phyloP scores from a whole-genome alignment of 176 grass and related monocot genomes.

The Eragrostis nindensis region DNA sequence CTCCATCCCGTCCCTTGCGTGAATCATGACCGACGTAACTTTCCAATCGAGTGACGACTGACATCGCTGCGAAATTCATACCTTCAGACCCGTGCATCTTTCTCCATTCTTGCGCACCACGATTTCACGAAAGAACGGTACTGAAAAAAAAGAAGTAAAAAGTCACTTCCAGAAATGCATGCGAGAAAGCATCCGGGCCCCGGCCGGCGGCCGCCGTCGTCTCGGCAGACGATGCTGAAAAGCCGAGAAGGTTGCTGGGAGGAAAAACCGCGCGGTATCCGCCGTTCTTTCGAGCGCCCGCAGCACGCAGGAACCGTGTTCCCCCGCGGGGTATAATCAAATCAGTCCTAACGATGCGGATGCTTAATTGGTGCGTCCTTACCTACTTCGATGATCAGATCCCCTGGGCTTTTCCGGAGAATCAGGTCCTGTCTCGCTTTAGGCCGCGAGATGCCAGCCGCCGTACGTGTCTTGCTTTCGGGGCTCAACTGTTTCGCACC shows the following conservation, averaged over 20 bases:
- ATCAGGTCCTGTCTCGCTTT: neutral
- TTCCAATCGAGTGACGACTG: neutral
- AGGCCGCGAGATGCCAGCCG: neutral
- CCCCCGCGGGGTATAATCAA: neutral
- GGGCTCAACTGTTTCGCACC: neutral
- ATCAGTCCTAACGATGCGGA: neutral
- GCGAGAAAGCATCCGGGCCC: neutral
- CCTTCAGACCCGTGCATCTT: neutral
- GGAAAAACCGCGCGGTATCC: neutral
- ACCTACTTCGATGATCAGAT: slow-evolving; percentile 4
- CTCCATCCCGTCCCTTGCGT: neutral
- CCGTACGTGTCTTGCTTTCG: neutral
- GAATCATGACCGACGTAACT: neutral
- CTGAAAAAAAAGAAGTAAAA: neutral
- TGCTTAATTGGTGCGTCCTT: neutral
- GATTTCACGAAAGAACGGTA: neutral
- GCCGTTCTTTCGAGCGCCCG: neutral
- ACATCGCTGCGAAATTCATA: neutral
- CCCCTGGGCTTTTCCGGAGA: neutral
- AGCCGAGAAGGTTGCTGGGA: neutral
- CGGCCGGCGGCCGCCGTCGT: neutral
- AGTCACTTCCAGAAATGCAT: neutral
- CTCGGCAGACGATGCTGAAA: neutral
- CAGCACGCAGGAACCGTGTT: neutral
- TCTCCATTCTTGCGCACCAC: neutral